Percentiles rank a stretch among this genome's conserved stretches.
Conservation (phyloP, 305 asterid species). For the Euphrasia arctica region DNA sequence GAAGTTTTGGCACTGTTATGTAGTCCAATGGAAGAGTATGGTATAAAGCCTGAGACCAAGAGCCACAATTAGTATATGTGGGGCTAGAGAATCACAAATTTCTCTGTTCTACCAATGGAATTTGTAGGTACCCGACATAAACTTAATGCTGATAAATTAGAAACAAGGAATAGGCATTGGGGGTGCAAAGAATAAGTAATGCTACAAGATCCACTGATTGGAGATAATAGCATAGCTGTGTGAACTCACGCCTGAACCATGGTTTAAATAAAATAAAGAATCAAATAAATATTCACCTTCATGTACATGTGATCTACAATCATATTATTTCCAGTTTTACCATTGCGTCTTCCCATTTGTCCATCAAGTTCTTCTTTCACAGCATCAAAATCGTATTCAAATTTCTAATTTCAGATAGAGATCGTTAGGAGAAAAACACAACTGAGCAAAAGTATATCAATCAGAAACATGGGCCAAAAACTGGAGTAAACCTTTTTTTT, state of each 20-base stretch:
- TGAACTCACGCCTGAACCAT: slow-evolving; percentile 13
- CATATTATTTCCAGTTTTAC: slow-evolving; percentile 31
- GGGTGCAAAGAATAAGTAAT: neutral
- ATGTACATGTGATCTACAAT: slow-evolving; percentile 63
- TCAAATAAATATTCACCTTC: slow-evolving; percentile 52
- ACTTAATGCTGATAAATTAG: slow-evolving; percentile 9
- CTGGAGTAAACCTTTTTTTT: slow-evolving; percentile 52
- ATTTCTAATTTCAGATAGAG: slow-evolving; percentile 38
- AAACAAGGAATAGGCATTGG: slow-evolving; percentile 1
- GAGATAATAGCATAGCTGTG: slow-evolving; percentile 11
- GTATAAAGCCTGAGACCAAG: slow-evolving; percentile 67
- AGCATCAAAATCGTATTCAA: slow-evolving; percentile 69
- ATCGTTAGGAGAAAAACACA: slow-evolving; percentile 23
- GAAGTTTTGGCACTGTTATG: slow-evolving; percentile 64
- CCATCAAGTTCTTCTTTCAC: slow-evolving; percentile 78
- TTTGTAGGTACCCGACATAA: neutral
- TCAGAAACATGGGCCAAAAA: slow-evolving; percentile 10
- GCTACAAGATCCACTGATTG: slow-evolving; percentile 11
- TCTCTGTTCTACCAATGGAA: neutral
- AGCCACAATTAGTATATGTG: slow-evolving; percentile 1
- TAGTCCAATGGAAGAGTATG: slow-evolving; percentile 82
- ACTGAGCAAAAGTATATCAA: slow-evolving; percentile 18
- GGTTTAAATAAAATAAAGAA: neutral
- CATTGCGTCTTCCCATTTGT: slow-evolving; percentile 28
- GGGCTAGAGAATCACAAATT: too few relatives aligned